Evolutionary conservation across 345 rosid genomes (phyloP).

Genomic region (Camelina hispida): DNA sequence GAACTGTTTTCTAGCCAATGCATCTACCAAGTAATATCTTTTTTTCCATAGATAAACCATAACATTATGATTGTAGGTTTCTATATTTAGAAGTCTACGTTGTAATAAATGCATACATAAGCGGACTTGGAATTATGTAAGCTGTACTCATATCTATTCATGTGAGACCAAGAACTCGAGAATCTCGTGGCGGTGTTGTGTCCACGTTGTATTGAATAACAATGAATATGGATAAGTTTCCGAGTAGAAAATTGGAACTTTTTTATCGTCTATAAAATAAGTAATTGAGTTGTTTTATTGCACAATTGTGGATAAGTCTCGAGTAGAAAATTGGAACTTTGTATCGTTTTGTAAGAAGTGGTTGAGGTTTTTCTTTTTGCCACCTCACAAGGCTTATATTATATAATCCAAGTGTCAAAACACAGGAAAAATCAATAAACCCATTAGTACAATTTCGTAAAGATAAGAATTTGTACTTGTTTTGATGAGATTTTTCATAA

Average conservation of each 20-base stretch:
- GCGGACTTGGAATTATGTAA: background rate
- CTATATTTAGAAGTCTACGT: constrained; percentile 21
- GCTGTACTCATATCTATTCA: background rate
- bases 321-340: constrained; percentile 11
- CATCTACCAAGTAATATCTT: background rate
- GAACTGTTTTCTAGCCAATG: constrained; percentile 31
- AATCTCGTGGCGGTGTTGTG: constrained; percentile 20
- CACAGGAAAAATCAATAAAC: background rate
- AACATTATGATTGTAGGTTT: constrained; percentile 7
- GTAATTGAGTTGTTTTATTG: background rate
- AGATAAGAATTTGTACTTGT: background rate
- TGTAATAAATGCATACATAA: constrained; percentile 1
- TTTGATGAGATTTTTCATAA: background rate
- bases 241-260: constrained; percentile 1
- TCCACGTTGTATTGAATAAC: background rate
- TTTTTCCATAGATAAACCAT: background rate
- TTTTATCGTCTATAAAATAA: background rate
- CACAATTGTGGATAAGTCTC: constrained; percentile 13
- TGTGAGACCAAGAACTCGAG: constrained; percentile 10
- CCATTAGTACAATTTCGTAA: background rate
- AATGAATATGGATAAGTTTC: background rate
- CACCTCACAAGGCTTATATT: background rate
- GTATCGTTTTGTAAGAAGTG: constrained; percentile 4
- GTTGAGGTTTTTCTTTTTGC: background rate
- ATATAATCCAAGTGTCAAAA: background rate